phyloP scores from a whole-genome alignment of 495 filamentous ascomycete species.

The Penicillium bialowiezense region DNA sequence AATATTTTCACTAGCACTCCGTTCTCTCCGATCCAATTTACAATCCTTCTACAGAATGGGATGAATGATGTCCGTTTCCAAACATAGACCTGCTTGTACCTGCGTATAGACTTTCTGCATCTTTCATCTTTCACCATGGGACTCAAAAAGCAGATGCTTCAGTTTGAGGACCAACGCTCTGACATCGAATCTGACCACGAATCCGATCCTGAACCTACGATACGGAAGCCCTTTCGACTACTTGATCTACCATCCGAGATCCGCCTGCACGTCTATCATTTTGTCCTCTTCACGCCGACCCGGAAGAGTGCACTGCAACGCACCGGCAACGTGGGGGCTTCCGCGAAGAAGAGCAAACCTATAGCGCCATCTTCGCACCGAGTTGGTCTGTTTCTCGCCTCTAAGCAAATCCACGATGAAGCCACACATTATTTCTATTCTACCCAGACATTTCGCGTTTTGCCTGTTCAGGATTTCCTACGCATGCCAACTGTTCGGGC shows the following conservation, averaged over 20 bases:
- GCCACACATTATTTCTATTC: slow-evolving; percentile 73
- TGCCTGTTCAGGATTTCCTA: slow-evolving; percentile 68
- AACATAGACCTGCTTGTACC: slow-evolving; percentile 2
- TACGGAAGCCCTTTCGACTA: slow-evolving; percentile 59
- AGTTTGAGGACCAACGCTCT: slow-evolving; percentile 13
- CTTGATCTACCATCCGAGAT: slow-evolving; percentile 77
- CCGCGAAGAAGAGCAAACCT: slow-evolving; percentile 66
- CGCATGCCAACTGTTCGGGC: slow-evolving; percentile 50
- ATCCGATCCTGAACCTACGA: slow-evolving; percentile 5
- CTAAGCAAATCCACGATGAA: slow-evolving; percentile 64
- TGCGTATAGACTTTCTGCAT: slow-evolving; percentile 2
- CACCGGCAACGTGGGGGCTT: slow-evolving; percentile 63
- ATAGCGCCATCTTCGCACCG: slow-evolving; percentile 48
- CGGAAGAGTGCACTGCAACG: slow-evolving; percentile 25
- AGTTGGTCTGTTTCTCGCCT: slow-evolving; percentile 60
- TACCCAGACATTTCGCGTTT: slow-evolving; percentile 72
- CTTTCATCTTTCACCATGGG: slow-evolving; percentile 19
- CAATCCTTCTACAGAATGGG: not conserved
- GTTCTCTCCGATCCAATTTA: slow-evolving; percentile 4
- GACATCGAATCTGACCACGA: slow-evolving; percentile 9
- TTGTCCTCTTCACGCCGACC: slow-evolving; percentile 53
- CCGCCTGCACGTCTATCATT: slow-evolving; percentile 65
- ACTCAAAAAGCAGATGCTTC: slow-evolving; percentile 15
- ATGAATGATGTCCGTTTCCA: slow-evolving; percentile 1
- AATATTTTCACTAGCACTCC: slow-evolving; percentile 12